A percentile compares a stretch with the other conserved stretches of the same genome.
These are phyloP conservation scores for Berberis thunbergii DNA, from an alignment of 164 flowering plant species.

Conservation along the genomic window DNA sequence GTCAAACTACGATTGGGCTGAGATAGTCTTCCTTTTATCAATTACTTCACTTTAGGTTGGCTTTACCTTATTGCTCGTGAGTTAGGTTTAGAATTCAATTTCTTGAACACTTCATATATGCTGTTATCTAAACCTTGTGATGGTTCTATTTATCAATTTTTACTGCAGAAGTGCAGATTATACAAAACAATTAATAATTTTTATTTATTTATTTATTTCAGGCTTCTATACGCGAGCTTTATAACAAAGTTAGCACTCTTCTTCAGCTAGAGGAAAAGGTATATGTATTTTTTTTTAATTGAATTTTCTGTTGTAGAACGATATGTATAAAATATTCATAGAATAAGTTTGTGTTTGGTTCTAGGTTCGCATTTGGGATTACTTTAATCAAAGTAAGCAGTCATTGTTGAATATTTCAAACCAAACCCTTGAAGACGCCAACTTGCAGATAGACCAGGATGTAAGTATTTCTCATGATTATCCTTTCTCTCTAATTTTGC, in stretches of 20 bases:
- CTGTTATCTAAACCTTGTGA: no score
- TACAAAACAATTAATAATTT: no score
- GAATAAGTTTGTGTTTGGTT: neutral
- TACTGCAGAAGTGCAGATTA: no score
- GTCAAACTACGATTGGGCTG: no score
- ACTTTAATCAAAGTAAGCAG: constrained; percentile 52
- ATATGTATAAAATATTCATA: no score
- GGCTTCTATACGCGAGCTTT: constrained; percentile 66
- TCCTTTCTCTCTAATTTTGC: neutral
- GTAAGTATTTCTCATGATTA: constrained; percentile 33
- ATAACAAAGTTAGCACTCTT: constrained; percentile 41
- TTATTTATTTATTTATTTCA: constrained; percentile 18
- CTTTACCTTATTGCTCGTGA: no score
- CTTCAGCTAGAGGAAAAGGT: constrained; percentile 57
- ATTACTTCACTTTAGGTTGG: no score
- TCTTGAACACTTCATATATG: no score
- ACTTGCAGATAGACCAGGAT: constrained; percentile 84
- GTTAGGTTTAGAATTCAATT: no score
- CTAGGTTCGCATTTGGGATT: constrained; percentile 77
- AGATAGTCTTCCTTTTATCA: no score
- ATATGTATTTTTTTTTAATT: neutral
- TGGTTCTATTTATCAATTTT: no score
- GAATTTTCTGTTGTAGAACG: no score
- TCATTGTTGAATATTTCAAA: constrained; percentile 26
- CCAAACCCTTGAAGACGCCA: constrained; percentile 54